These are phyloP conservation scores for Arthrobotrys musiformis DNA, from an alignment of 2,329 filamentous ascomycete species.

Conservation along the genomic window DNA sequence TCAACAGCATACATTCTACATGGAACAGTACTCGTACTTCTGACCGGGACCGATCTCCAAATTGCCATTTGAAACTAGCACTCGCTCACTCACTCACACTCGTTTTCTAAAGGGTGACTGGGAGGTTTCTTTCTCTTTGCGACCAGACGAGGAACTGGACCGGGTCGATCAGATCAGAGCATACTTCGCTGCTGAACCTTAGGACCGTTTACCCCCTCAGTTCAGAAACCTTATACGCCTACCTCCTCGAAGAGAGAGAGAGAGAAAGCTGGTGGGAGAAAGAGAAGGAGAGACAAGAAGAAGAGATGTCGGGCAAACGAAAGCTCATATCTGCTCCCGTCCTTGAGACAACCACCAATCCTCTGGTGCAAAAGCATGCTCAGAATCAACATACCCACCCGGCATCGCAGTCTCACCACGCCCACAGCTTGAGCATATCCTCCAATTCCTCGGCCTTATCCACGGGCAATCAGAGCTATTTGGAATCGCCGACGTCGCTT, in stretches of 20 bases:
- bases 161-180: too few relatives aligned
- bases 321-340: conserved; percentile 34
- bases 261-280: not conserved
- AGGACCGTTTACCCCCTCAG: conserved; percentile 7
- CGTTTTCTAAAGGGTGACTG: too few relatives aligned
- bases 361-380: conserved; percentile 17
- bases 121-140: too few relatives aligned
- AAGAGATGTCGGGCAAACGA: conserved; percentile 36
- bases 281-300: not conserved
- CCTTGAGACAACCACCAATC: conserved; percentile 39
- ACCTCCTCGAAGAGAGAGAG: not conserved
- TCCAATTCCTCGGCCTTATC: conserved; percentile 27
- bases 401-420: conserved; percentile 21
- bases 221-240: conserved; percentile 8
- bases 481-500: conserved; percentile 33
- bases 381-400: conserved; percentile 10
- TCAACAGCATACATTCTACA: too few relatives aligned
- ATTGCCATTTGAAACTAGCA: too few relatives aligned
- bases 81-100: too few relatives aligned
- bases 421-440: conserved; percentile 30
- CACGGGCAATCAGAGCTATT: conserved; percentile 14
- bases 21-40: too few relatives aligned
- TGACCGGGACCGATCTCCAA: too few relatives aligned
- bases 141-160: too few relatives aligned
- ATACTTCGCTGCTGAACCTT: not conserved